These are phyloP conservation scores for Saccharomyces paradoxus DNA, from an alignment of 805 yeast genomes.

Conservation along the genomic window DNA sequence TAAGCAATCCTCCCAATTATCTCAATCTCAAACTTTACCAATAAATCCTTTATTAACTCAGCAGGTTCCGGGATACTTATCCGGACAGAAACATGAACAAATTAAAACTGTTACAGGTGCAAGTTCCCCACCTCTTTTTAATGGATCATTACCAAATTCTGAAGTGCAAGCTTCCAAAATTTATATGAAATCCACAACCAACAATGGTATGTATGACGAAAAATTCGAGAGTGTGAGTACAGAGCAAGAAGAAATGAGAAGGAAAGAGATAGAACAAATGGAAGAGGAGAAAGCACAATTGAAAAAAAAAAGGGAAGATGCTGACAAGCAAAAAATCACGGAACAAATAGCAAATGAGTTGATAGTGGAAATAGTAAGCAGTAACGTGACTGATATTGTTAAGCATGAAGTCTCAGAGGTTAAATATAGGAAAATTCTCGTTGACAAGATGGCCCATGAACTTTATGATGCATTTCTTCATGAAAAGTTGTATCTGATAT, in stretches of 20 bases:
- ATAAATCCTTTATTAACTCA: neutral
- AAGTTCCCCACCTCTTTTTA: neutral
- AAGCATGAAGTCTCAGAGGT: neutral
- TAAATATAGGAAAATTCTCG: conserved; percentile 5
- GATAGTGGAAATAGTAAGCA: conserved; percentile 5
- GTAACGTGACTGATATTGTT: neutral
- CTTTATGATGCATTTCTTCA: conserved; percentile 53
- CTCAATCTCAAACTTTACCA: neutral
- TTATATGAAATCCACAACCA: neutral
- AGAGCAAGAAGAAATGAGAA: conserved; percentile 2
- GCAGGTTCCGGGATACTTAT: neutral
- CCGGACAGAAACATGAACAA: neutral
- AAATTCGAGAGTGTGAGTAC: conserved; percentile 2
- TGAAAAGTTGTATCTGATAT: conserved; percentile 42
- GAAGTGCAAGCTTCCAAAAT: neutral
- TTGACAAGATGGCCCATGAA: conserved; percentile 40
- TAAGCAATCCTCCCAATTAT: neutral
- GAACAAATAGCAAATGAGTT: conserved; percentile 5
- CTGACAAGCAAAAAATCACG: conserved; percentile 19
- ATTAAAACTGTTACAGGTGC: neutral
- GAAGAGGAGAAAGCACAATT: conserved; percentile 9
- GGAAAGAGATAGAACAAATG: conserved; percentile 7
- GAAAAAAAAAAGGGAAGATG: conserved; percentile 12
- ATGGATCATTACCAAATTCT: neutral
- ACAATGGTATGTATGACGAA: neutral